Evolutionary conservation across 208 protist genomes (phyloP).

Genomic region (Wallacemonas rigidus): DNA sequence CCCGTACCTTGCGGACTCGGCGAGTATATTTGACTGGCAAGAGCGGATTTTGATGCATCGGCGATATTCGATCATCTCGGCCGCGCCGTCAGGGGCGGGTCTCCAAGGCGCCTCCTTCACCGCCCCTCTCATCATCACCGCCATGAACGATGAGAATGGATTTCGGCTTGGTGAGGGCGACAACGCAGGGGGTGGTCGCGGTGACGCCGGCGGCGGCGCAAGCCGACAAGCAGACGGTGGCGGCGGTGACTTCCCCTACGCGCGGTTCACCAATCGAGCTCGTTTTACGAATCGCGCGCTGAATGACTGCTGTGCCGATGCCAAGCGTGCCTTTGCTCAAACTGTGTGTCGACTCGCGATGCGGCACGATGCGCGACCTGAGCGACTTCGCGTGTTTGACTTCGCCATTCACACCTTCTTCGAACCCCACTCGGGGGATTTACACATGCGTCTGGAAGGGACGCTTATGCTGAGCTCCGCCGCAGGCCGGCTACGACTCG

Average conservation of each 20-base stretch:
- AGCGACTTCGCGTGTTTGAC: slow-evolving; percentile 57
- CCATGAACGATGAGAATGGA: background rate
- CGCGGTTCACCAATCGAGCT: slow-evolving; percentile 22
- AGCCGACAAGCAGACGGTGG: background rate
- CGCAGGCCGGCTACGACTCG: slow-evolving; percentile 28
- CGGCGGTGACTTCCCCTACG: background rate
- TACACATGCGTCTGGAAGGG: slow-evolving; percentile 83
- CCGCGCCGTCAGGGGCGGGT: background rate
- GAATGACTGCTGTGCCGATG: slow-evolving; percentile 81
- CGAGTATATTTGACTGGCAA: slow-evolving; percentile 66
- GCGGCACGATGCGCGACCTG: slow-evolving; percentile 32
- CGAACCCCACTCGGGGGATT: slow-evolving; percentile 72
- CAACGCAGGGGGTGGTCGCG: slow-evolving; percentile 3
- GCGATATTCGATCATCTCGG: slow-evolving; percentile 49
- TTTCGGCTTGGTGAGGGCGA: background rate
- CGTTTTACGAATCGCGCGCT: slow-evolving; percentile 51
- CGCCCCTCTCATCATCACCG: background rate
- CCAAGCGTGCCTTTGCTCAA: slow-evolving; percentile 78
- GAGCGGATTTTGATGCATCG: slow-evolving; percentile 70
- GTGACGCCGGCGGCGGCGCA: background rate
- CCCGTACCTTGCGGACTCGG: slow-evolving; percentile 76
- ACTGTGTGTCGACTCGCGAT: slow-evolving; percentile 66
- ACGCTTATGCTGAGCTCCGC: slow-evolving; percentile 63
- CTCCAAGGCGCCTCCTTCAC: slow-evolving; percentile 11
- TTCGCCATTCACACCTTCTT: slow-evolving; percentile 69